phyloP scores from a whole-genome alignment of 306 rosid genomes.

The Quercus glauca region DNA sequence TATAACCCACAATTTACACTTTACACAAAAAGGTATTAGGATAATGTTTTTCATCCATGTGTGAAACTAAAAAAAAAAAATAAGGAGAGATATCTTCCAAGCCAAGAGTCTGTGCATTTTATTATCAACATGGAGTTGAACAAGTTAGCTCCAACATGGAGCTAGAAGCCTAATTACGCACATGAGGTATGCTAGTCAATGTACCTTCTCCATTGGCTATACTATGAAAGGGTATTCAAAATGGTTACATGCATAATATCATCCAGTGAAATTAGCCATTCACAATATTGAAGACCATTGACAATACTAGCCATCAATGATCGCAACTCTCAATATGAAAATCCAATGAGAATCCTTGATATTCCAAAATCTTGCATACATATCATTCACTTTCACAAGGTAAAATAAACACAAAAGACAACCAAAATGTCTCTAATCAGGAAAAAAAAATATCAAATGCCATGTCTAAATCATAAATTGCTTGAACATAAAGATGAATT shows the following conservation, averaged over 20 bases:
- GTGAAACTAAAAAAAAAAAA: conserved; percentile 81
- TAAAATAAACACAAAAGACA: no score
- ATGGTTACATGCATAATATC: not conserved
- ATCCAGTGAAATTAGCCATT: not conserved
- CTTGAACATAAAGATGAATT: no score
- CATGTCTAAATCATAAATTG: no score
- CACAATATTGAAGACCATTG: not conserved
- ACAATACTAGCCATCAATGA: not conserved
- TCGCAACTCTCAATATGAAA: no score
- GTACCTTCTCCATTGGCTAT: not conserved
- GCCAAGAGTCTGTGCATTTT: not conserved
- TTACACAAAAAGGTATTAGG: not conserved
- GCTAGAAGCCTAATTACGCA: not conserved
- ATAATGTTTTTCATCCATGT: not conserved
- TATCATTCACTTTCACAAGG: no score
- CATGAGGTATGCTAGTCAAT: not conserved
- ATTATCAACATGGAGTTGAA: not conserved
- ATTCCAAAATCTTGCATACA: no score
- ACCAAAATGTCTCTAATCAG: no score
- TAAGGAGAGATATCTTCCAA: conserved; percentile 87
- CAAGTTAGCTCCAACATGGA: not conserved
- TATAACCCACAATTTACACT: not conserved
- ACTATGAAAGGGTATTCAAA: not conserved
- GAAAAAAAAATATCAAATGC: no score
- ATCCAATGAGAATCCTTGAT: no score